Conservation (phyloP, 805 yeast species). For the Candida succiphila region DNA sequence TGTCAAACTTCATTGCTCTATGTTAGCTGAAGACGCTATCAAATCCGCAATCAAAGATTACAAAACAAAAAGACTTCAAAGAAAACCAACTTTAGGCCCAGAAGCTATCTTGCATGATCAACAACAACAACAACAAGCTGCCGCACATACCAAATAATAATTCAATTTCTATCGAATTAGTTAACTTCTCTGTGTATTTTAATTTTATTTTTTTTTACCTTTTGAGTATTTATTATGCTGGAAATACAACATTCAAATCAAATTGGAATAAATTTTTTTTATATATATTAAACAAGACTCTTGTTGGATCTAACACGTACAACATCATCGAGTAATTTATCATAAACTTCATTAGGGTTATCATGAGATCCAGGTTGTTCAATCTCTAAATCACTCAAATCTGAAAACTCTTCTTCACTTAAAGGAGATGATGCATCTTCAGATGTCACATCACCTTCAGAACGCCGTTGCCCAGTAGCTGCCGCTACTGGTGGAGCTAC, state of each 20-base stretch:
- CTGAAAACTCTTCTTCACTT: conserved; percentile 10
- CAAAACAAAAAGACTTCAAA: conserved; percentile 58
- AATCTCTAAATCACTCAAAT: conserved; percentile 3
- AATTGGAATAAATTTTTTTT: too few species aligned
- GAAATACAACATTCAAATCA: too few species aligned
- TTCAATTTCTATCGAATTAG: too few species aligned
- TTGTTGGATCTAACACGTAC: conserved; percentile 51
- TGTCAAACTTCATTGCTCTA: conserved; percentile 93
- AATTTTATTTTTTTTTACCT: too few species aligned
- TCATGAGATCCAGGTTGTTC: conserved; percentile 5
- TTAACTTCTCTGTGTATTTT: too few species aligned
- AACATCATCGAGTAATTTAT: conserved; percentile 58
- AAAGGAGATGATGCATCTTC: conserved; percentile 15
- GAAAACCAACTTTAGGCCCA: conserved; percentile 51
- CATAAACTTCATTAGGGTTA: conserved; percentile 66
- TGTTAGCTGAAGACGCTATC: conserved; percentile 98
- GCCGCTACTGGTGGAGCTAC: neutral
- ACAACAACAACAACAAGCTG: conserved; percentile 1
- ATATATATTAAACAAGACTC: too few species aligned
- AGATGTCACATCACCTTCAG: neutral
- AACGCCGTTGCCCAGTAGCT: neutral
- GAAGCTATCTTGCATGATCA: conserved; percentile 25
- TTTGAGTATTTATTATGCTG: too few species aligned
- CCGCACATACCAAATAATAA: too few species aligned
- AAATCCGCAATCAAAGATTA: conserved; percentile 96